phyloP scores from a whole-genome alignment of 2,329 filamentous ascomycete genomes.

The Calonectria pseudoreteaudii region DNA sequence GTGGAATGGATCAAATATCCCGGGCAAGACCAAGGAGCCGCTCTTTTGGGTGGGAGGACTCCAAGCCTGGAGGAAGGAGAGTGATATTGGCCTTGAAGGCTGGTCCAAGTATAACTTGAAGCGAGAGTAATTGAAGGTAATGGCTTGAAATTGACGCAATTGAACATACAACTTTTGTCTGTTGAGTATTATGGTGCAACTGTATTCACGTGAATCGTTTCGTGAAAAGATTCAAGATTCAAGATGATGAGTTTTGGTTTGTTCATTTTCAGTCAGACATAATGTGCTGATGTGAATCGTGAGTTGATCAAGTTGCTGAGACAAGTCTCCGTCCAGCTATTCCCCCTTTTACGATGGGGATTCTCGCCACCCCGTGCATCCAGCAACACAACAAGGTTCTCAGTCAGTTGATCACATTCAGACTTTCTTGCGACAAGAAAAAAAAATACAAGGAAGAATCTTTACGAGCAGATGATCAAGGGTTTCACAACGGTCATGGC shows the following conservation, averaged over 20 bases:
- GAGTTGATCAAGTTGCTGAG: background rate
- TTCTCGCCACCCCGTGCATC: background rate
- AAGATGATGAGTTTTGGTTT: background rate
- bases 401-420: background rate
- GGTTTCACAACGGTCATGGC: background rate
- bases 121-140: background rate
- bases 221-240: background rate
- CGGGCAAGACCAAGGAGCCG: background rate
- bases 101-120: background rate
- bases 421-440: background rate
- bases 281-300: background rate
- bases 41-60: background rate
- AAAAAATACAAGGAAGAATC: background rate
- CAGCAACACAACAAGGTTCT: background rate
- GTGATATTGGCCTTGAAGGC: background rate
- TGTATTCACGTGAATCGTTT: background rate
- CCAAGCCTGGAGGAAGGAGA: background rate
- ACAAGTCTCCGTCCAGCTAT: background rate
- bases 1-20: background rate
- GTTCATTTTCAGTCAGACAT: background rate
- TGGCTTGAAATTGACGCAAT: background rate
- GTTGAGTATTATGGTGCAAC: background rate
- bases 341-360: background rate
- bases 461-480: constrained; percentile 2
- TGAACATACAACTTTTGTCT: background rate